A percentile compares a stretch with the other conserved stretches of the same genome.
phyloP scores from a whole-genome alignment of 192 early-diverging fungal species.

The Chytriomyces sp. region DNA sequence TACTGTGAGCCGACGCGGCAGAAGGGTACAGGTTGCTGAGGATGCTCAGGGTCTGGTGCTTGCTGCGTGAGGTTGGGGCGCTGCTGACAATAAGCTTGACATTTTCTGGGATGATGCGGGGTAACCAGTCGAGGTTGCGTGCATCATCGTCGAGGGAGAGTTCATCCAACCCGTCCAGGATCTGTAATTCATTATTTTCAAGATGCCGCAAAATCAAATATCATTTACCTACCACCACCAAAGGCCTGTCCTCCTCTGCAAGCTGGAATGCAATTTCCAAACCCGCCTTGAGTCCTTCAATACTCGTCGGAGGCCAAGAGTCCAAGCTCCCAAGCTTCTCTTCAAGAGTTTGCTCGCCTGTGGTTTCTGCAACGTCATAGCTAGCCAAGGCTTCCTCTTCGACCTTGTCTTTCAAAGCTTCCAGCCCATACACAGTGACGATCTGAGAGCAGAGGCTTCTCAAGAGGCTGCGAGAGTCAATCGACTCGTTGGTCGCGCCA shows the following conservation, averaged over 20 bases:
- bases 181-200: not conserved
- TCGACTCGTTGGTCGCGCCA: constrained; percentile 12
- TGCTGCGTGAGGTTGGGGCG: constrained; percentile 22
- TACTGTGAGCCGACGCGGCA: not conserved
- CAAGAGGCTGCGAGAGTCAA: constrained; percentile 22
- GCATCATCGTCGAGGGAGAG: constrained; percentile 26
- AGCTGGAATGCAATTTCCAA: constrained; percentile 29
- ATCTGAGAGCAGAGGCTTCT: constrained; percentile 32
- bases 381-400: constrained; percentile 7
- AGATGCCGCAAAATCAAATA: not conserved
- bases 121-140: constrained; percentile 29
- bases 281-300: constrained; percentile 30
- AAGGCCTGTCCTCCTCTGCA: constrained; percentile 11
- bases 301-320: constrained; percentile 26
- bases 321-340: constrained; percentile 32
- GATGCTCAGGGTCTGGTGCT: constrained; percentile 17
- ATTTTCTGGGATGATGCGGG: constrained; percentile 13
- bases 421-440: constrained; percentile 19
- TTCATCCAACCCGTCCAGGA: constrained; percentile 30
- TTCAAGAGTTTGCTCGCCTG: constrained; percentile 12
- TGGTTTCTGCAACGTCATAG: constrained; percentile 20
- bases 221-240: constrained; percentile 21
- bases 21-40: constrained; percentile 18
- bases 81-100: constrained; percentile 26
- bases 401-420: constrained; percentile 24